Percentiles rank a stretch among this genome's conserved stretches.
phyloP scores from a whole-genome alignment of 148 eudicot species.

The Dysphania ambrosioides region DNA sequence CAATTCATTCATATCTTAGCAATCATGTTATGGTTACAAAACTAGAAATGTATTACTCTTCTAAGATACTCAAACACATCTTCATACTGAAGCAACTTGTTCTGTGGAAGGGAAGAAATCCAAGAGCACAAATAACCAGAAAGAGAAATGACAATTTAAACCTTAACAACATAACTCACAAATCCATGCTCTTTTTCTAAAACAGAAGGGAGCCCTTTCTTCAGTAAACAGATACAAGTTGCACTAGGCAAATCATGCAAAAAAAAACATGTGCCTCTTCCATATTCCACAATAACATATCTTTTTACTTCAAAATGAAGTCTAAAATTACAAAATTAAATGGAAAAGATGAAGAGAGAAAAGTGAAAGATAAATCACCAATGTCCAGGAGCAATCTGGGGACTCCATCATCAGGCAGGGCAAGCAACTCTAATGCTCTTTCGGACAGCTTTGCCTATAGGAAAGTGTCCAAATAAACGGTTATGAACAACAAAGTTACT shows the following conservation, averaged over 20 bases:
- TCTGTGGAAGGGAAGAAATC: background rate
- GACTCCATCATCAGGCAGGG: constrained; percentile 79
- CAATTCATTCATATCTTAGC: background rate
- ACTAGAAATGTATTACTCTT: background rate
- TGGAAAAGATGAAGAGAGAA: background rate
- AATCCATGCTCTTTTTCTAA: background rate
- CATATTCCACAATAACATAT: background rate
- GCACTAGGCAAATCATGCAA: background rate
- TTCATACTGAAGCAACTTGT: background rate
- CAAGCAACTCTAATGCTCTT: constrained; percentile 91
- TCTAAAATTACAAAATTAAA: background rate
- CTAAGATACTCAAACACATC: background rate
- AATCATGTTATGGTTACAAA: background rate
- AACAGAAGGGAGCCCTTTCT: background rate
- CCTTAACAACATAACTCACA: background rate
- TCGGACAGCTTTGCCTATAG: constrained; percentile 71
- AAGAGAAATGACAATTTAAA: background rate
- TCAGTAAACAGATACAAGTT: background rate
- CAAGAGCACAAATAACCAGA: background rate
- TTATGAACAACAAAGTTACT: background rate
- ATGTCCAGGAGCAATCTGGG: constrained; percentile 85
- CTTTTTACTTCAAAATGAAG: background rate
- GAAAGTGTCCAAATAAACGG: background rate
- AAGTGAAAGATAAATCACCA: constrained; percentile 36
- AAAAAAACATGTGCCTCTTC: background rate